These are phyloP conservation scores for Teratosphaeria zuluensis DNA, from an alignment of 2,329 filamentous ascomycete genomes.

Conservation along the genomic window DNA sequence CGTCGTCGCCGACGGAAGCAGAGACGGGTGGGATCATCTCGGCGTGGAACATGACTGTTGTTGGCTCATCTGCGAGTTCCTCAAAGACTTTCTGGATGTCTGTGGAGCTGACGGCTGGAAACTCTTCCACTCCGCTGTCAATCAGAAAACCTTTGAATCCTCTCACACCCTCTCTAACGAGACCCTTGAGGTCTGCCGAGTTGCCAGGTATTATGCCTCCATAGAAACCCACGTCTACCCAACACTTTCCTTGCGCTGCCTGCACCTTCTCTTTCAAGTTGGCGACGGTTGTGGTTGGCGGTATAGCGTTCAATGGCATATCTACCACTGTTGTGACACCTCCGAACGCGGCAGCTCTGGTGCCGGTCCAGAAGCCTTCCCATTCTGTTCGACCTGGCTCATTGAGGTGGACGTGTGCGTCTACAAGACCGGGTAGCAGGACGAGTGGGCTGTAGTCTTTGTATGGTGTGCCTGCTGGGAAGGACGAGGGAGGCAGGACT, in stretches of 20 bases:
- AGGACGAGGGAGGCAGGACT: slow-evolving; percentile 64
- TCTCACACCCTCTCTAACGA: slow-evolving; percentile 77
- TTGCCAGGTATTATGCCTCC: slow-evolving; percentile 92
- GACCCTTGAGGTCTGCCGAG: slow-evolving; percentile 61
- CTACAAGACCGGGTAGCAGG: slow-evolving; percentile 81
- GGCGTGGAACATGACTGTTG: slow-evolving; percentile 97
- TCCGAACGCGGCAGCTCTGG: slow-evolving; percentile 83
- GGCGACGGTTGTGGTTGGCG: slow-evolving; percentile 80
- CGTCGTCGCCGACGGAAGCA: slow-evolving; percentile 67
- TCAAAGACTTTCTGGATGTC: slow-evolving; percentile 76
- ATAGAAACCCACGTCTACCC: slow-evolving; percentile 98
- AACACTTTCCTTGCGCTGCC: slow-evolving; percentile 79
- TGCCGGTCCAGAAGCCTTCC: slow-evolving; percentile 96
- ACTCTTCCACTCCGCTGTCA: slow-evolving; percentile 93
- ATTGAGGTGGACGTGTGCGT: slow-evolving; percentile 95
- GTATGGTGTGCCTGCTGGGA: slow-evolving; percentile 64
- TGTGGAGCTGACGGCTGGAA: slow-evolving; percentile 72
- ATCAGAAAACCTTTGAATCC: slow-evolving; percentile 98
- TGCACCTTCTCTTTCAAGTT: slow-evolving; percentile 77
- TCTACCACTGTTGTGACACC: slow-evolving; percentile 95
- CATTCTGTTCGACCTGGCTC: slow-evolving; percentile 95
- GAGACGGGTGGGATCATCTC: slow-evolving; percentile 92
- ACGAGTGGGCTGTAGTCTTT: slow-evolving; percentile 76
- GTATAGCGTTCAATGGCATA: slow-evolving; percentile 96
- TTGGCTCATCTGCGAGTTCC: slow-evolving; percentile 68